phyloP scores from a whole-genome alignment of 257 asterid species.

The Eustoma russellianum region DNA sequence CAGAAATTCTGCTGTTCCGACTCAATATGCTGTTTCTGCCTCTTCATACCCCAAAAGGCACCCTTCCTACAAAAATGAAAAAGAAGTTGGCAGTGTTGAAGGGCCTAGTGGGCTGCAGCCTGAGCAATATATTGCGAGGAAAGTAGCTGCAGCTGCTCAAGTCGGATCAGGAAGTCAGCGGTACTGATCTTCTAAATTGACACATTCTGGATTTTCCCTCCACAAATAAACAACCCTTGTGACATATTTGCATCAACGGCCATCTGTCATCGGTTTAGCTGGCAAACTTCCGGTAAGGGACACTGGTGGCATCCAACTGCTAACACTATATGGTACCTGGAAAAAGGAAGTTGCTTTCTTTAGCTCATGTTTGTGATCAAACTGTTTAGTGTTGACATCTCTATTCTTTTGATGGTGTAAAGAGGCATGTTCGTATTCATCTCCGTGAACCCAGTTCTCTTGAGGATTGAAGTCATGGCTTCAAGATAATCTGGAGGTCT shows the following conservation, averaged over 20 bases:
- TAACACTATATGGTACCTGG: too few species aligned
- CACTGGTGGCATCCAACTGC: too few species aligned
- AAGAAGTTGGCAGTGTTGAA: slow-evolving; percentile 28
- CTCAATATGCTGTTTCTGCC: slow-evolving; percentile 49
- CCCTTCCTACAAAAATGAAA: slow-evolving; percentile 31
- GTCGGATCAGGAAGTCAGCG: slow-evolving; percentile 35
- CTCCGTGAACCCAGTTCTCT: too few species aligned
- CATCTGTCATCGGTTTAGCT: too few species aligned
- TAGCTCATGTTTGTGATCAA: too few species aligned
- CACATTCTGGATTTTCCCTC: background rate
- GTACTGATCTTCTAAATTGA: slow-evolving; percentile 21
- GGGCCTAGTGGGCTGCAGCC: slow-evolving; percentile 26
- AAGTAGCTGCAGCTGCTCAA: slow-evolving; percentile 31
- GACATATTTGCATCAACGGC: too few species aligned
- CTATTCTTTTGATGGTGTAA: too few species aligned
- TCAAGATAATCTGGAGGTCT: too few species aligned
- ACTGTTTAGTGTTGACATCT: background rate
- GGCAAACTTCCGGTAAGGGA: too few species aligned
- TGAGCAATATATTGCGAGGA: slow-evolving; percentile 40
- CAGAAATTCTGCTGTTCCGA: slow-evolving; percentile 49
- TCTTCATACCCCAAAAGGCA: slow-evolving; percentile 41
- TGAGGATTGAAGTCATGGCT: too few species aligned
- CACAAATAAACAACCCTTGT: background rate
- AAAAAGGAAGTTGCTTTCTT: too few species aligned
- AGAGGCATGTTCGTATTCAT: too few species aligned